These are phyloP conservation scores for Tetragonia tetragonoides DNA, from an alignment of 148 eudicot genomes.

Conservation along the genomic window DNA sequence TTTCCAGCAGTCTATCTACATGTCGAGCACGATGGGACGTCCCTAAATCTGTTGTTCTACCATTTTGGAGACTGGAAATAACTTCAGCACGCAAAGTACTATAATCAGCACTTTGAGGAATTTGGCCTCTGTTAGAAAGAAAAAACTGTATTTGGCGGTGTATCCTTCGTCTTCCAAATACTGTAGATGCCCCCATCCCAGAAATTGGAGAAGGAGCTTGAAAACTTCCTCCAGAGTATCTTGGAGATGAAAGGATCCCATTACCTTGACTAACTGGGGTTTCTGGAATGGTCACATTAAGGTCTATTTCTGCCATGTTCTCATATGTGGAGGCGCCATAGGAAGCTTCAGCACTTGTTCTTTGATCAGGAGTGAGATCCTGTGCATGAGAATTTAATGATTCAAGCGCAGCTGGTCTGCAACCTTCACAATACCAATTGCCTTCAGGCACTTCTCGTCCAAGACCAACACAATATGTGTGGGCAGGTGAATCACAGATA, in stretches of 20 bases:
- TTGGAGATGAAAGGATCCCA: slow-evolving; percentile 42
- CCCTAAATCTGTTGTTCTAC: slow-evolving; percentile 29
- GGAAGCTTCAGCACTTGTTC: slow-evolving; percentile 30
- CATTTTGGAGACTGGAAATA: slow-evolving; percentile 17
- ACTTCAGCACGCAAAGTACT: slow-evolving; percentile 23
- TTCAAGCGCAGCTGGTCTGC: slow-evolving; percentile 70
- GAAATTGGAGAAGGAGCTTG: slow-evolving; percentile 45
- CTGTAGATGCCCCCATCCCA: slow-evolving; percentile 58
- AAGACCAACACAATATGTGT: slow-evolving; percentile 93
- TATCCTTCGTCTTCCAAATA: slow-evolving; percentile 64
- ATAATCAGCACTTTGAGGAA: slow-evolving; percentile 17
- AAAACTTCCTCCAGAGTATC: slow-evolving; percentile 37
- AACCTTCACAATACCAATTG: slow-evolving; percentile 96
- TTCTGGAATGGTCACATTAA: slow-evolving; percentile 71
- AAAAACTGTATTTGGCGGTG: slow-evolving; percentile 45
- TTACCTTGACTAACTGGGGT: slow-evolving; percentile 57
- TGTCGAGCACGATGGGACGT: slow-evolving; percentile 24
- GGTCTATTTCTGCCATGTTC: slow-evolving; percentile 73
- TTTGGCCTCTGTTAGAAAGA: slow-evolving; percentile 34
- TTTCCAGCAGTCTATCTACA: slow-evolving; percentile 30
- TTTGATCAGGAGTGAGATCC: slow-evolving; percentile 39
- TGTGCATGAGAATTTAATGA: slow-evolving; percentile 48
- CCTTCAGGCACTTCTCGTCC: slow-evolving; percentile 88
- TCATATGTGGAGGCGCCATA: slow-evolving; percentile 47
- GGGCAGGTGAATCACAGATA: slow-evolving; percentile 96